Evolutionary conservation across 208 protist genomes (phyloP).

Genomic region (Crithidia acanthocephali): DNA sequence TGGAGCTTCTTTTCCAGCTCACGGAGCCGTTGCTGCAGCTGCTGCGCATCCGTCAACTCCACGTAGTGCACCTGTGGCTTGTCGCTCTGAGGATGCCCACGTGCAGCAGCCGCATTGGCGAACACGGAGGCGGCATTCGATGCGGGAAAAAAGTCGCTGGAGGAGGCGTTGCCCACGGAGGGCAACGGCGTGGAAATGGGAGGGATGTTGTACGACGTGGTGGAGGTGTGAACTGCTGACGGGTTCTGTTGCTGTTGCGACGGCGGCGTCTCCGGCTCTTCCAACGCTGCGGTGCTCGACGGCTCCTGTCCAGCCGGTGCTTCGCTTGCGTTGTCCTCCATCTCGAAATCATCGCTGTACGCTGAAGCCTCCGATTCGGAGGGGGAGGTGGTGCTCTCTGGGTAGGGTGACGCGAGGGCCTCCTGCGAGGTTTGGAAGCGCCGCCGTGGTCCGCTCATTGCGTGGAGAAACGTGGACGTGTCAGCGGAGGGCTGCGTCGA

Average conservation of each 20-base stretch:
- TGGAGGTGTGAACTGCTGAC: constrained; percentile 4
- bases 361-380: not conserved
- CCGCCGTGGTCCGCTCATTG: not conserved
- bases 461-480: not conserved
- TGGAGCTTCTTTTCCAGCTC: constrained; percentile 36
- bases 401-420: not conserved
- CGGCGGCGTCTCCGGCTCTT: constrained; percentile 6
- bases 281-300: not conserved
- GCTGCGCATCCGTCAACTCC: constrained; percentile 15
- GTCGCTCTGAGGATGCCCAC: not conserved
- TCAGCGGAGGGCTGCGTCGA: not conserved
- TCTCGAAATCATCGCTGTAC: constrained; percentile 19
- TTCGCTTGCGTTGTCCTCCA: not conserved
- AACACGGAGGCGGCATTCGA: not conserved
- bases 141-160: not conserved
- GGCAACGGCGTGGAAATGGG: constrained; percentile 4
- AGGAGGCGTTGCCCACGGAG: not conserved
- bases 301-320: not conserved
- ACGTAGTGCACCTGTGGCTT: constrained; percentile 12
- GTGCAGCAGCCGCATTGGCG: not conserved
- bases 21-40: constrained; percentile 20
- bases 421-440: constrained; percentile 3
- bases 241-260: constrained; percentile 1
- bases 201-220: constrained; percentile 1
- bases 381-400: not conserved